Percentiles rank a stretch among this genome's conserved stretches.
Conservation (phyloP, 495 filamentous ascomycete genomes). For the Immersiella caudata region DNA sequence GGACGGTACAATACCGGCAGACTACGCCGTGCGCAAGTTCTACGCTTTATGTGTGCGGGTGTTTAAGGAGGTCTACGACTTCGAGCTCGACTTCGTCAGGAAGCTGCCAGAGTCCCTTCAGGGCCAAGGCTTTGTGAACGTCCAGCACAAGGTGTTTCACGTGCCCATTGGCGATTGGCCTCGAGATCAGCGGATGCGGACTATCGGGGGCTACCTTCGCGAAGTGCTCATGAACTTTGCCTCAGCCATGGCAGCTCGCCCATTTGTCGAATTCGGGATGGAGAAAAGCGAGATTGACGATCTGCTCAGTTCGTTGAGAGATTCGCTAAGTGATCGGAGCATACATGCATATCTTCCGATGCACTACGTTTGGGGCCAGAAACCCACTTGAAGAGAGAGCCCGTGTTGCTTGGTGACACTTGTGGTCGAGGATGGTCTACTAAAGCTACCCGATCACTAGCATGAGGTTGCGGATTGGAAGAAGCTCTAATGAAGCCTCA, state of each 20-base stretch:
- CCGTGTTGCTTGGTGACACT: neutral
- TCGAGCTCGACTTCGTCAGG: constrained; percentile 46
- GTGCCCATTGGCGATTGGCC: constrained; percentile 67
- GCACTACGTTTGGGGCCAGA: constrained; percentile 50
- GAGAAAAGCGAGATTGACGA: constrained; percentile 43
- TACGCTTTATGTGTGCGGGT: constrained; percentile 36
- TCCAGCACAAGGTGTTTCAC: constrained; percentile 55
- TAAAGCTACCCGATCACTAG: no score
- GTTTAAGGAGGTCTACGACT: constrained; percentile 43
- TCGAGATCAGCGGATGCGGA: constrained; percentile 55
- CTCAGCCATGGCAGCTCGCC: constrained; percentile 55
- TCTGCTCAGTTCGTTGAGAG: constrained; percentile 33
- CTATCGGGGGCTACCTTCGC: constrained; percentile 56
- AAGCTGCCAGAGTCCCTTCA: constrained; percentile 42
- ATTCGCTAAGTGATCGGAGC: constrained; percentile 35
- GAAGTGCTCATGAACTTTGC: constrained; percentile 59
- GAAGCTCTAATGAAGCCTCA: no score
- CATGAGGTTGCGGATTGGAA: no score
- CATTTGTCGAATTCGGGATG: constrained; percentile 54
- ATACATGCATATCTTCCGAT: constrained; percentile 49
- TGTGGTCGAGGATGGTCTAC: neutral
- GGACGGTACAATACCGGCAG: constrained; percentile 51
- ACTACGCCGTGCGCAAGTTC: constrained; percentile 49
- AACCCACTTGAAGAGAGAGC: constrained; percentile 32
- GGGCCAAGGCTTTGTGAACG: constrained; percentile 56